Conservation (phyloP, 495 filamentous ascomycete genomes). For the Cercophora newfieldiana region DNA sequence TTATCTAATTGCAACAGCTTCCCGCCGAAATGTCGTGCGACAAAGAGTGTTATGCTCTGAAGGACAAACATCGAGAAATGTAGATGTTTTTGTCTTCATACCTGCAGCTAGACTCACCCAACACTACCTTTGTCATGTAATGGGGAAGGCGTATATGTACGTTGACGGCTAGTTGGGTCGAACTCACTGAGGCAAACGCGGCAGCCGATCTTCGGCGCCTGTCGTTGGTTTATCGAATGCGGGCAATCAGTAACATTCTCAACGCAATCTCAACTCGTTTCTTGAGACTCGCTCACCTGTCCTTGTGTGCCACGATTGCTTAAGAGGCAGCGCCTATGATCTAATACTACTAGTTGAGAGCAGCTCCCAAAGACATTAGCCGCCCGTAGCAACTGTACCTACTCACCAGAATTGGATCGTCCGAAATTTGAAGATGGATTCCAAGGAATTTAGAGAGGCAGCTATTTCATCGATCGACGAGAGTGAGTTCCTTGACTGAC, state of each 20-base stretch:
- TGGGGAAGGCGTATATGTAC: conserved; percentile 4
- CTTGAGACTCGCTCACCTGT: background rate
- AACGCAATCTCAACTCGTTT: background rate
- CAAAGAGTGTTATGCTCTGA: conserved; percentile 8
- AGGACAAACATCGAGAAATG: conserved; percentile 5
- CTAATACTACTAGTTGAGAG: no score
- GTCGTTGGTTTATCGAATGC: background rate
- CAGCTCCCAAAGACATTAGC: background rate
- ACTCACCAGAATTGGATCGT: background rate
- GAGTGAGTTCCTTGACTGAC: no score
- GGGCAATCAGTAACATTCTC: background rate
- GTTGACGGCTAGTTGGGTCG: background rate
- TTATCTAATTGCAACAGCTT: background rate
- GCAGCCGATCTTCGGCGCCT: background rate
- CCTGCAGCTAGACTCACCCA: background rate
- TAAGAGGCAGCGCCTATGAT: background rate
- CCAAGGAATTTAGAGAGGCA: conserved; percentile 75
- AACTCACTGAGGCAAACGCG: background rate
- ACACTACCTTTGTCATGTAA: background rate
- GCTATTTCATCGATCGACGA: conserved; percentile 83
- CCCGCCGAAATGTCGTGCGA: conserved; percentile 16
- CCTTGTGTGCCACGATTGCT: background rate
- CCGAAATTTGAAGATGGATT: conserved; percentile 62
- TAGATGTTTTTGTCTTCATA: background rate
- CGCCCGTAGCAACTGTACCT: background rate